Percentiles rank a stretch among this genome's conserved stretches.
Evolutionary conservation across 2,329 filamentous ascomycete species (phyloP).

Genomic region (Trichophyton rubrum): DNA sequence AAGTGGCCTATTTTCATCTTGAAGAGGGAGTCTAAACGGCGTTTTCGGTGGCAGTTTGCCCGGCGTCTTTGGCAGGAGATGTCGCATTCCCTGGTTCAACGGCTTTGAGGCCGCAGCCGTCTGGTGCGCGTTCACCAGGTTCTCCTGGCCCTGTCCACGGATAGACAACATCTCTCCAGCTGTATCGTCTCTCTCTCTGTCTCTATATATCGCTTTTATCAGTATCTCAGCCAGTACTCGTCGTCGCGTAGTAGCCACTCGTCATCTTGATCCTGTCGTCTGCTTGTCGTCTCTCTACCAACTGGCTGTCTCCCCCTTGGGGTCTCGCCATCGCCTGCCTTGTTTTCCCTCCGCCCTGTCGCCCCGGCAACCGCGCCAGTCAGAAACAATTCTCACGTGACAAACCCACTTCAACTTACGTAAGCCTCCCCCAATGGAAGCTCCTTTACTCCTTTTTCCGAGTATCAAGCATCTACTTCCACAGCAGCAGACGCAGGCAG

Average conservation of each 20-base stretch:
- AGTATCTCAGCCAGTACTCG: not conserved
- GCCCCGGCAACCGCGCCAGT: not conserved
- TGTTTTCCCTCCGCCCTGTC: not conserved
- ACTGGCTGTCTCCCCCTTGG: not conserved
- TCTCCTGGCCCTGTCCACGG: conserved; percentile 63
- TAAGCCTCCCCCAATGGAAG: no score
- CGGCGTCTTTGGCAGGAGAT: conserved; percentile 38
- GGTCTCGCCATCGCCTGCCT: not conserved
- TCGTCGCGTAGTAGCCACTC: not conserved
- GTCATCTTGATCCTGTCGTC: not conserved
- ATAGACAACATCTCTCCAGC: conserved; percentile 54
- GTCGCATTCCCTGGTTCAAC: conserved; percentile 51
- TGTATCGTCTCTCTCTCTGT: not conserved
- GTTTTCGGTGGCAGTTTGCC: conserved; percentile 55
- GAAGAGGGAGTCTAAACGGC: conserved; percentile 61
- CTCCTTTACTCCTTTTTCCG: no score
- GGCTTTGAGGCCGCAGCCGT: conserved; percentile 58
- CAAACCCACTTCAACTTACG: no score
- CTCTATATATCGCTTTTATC: no score
- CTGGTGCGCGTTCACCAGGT: conserved; percentile 64
- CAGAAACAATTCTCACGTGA: not conserved
- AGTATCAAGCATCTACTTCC: not conserved
- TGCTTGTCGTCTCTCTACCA: not conserved
- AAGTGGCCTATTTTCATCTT: conserved; percentile 70
- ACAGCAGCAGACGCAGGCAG: not conserved